These are phyloP conservation scores for Tuber umbilicatum DNA, from an alignment of 495 filamentous ascomycete species.

Conservation along the genomic window DNA sequence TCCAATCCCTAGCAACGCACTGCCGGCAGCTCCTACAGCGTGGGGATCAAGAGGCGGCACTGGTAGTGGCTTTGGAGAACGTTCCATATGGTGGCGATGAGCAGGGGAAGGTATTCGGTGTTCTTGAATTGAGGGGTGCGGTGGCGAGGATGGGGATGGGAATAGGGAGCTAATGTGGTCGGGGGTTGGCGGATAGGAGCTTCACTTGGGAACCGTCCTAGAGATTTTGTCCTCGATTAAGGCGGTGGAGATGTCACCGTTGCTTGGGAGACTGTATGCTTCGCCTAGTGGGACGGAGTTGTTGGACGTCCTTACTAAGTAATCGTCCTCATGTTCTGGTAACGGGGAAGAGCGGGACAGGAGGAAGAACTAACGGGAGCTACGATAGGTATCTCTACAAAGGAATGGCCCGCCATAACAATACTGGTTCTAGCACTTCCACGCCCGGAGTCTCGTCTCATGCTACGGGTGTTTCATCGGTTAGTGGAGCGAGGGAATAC, in stretches of 20 bases:
- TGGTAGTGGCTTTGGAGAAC: slow-evolving; percentile 59
- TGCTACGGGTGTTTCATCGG: slow-evolving; percentile 58
- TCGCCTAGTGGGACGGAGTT: slow-evolving; percentile 56
- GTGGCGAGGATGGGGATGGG: not conserved
- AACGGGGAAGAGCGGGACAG: not conserved
- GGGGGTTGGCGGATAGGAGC: slow-evolving; percentile 47
- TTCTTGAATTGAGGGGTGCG: not conserved
- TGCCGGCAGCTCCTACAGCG: slow-evolving; percentile 63
- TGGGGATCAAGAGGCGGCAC: slow-evolving; percentile 62
- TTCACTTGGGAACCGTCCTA: slow-evolving; percentile 61
- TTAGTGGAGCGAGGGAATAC: slow-evolving; percentile 40
- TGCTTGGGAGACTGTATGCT: slow-evolving; percentile 57
- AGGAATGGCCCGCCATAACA: slow-evolving; percentile 53
- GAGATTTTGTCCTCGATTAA: slow-evolving; percentile 69
- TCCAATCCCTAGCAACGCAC: slow-evolving; percentile 57
- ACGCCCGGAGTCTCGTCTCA: slow-evolving; percentile 53
- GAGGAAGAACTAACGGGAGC: not conserved
- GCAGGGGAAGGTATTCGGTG: slow-evolving; percentile 52
- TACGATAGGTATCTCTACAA: slow-evolving; percentile 52
- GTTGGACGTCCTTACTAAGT: slow-evolving; percentile 57
- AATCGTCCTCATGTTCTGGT: slow-evolving; percentile 42
- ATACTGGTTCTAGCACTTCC: slow-evolving; percentile 10
- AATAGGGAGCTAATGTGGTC: slow-evolving; percentile 9
- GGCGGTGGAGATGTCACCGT: slow-evolving; percentile 65
- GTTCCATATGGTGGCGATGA: slow-evolving; percentile 66